Evolutionary conservation across 202 grass and related monocot genomes (phyloP), one percentile per base, ranked within the genome.

Genomic region (Elaeis oleifera): DNA sequence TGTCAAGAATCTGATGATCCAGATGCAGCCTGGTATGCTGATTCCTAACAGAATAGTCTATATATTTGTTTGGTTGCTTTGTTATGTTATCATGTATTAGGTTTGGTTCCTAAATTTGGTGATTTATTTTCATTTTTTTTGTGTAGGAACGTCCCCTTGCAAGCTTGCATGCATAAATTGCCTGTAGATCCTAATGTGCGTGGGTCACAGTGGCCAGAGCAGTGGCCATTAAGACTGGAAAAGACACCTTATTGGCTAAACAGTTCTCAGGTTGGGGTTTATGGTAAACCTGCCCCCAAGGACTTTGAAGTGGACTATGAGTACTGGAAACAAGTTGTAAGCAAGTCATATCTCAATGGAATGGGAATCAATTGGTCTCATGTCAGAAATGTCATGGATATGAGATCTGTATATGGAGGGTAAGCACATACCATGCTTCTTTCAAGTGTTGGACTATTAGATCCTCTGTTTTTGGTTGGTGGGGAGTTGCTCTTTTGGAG

Each of bases 321-420:
- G 49, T 79, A 89, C 58, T 95, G 90, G 90, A 95, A 85, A 28
- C 62, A 26, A 20, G 76, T 83, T 21, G 75, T 89, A 23, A 58
- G 28, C 6, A 85, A 88, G 28, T 83, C 84, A 4, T 95, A 95
- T 64, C 60, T 83, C 50, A 70, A 78, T 21, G 66, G 79, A 31
- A 18, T 89, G 62, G 85, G 90, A 53, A 78, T 95, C 53, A 74
- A 86, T 51, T 95, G 90, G 85, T 81, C 73, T 16, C 67, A 70
- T 61, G 74, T 86, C 69, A 81, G 90, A 76, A 89, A 89, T 74
- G 79, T 89, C 63, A 89, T 95, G 85, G 90, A 95, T 56, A 95
- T 95, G 90, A 80, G 81, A 78, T 76, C 82, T 74, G 76, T 81
- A 53, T 89, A 95, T 54, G 90, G 85, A 79, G 90, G 90, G 90